Evolutionary conservation across 208 protist species (phyloP).

Genomic region (Leishmania guyanensis): DNA sequence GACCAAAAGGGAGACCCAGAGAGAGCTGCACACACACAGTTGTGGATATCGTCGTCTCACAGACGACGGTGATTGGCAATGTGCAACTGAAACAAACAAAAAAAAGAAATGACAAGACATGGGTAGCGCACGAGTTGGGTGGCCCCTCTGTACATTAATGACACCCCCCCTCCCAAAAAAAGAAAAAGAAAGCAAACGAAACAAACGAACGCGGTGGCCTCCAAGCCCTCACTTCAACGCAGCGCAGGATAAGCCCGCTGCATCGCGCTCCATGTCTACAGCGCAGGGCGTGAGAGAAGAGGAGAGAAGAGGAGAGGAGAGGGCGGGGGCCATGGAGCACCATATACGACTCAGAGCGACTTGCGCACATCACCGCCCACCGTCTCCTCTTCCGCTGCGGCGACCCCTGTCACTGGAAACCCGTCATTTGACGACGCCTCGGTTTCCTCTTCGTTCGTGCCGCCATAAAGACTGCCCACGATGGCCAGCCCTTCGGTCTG

Average conservation of each 20-base stretch:
- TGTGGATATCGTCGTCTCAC: background rate
- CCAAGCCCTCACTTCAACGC: background rate
- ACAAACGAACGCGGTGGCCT: background rate
- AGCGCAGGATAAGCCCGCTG: background rate
- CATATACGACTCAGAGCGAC: background rate
- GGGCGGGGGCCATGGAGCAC: background rate
- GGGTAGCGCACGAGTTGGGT: background rate
- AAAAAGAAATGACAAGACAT: background rate
- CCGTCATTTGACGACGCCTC: background rate
- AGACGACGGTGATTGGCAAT: background rate
- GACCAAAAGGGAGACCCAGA: too few relatives aligned
- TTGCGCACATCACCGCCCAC: background rate
- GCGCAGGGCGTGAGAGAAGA: background rate
- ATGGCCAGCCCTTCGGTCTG: constrained; percentile 55
- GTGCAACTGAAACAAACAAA: background rate
- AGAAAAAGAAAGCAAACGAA: constrained; percentile 22
- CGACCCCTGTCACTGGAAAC: background rate
- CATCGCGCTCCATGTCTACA: background rate
- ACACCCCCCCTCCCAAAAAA: background rate
- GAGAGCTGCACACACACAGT: background rate
- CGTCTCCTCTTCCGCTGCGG: background rate
- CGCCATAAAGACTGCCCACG: constrained; percentile 49
- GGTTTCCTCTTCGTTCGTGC: background rate
- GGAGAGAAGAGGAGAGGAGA: background rate
- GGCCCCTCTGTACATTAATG: background rate